Percentiles rank a stretch among this genome's conserved stretches.
phyloP scores from a whole-genome alignment of 2,329 filamentous ascomycete species.

The Endocalyx cinctus region DNA sequence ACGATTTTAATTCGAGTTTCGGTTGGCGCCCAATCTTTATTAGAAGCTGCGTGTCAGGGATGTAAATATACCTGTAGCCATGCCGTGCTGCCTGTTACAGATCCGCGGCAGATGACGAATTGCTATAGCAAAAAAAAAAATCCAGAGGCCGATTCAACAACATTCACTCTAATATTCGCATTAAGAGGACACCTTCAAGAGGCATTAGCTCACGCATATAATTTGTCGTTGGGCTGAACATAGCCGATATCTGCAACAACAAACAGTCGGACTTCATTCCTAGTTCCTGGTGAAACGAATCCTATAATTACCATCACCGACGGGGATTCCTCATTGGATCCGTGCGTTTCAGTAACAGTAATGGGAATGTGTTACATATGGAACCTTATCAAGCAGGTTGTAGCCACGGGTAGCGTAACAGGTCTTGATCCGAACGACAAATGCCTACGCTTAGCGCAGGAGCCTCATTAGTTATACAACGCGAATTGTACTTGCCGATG shows the following conservation, averaged over 20 bases:
- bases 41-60: slow-evolving; percentile 4
- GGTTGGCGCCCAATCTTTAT: slow-evolving; percentile 4
- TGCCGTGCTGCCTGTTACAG: slow-evolving; percentile 5
- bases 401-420: no score
- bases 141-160: not conserved
- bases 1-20: slow-evolving; percentile 3
- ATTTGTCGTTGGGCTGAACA: not conserved
- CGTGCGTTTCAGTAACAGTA: no score
- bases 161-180: slow-evolving; percentile 5
- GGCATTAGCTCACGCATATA: slow-evolving; percentile 3
- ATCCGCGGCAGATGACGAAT: slow-evolving; percentile 1
- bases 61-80: slow-evolving; percentile 4
- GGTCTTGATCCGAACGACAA: no score
- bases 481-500: not conserved
- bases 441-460: no score
- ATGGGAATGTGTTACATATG: no score
- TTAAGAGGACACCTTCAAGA: slow-evolving; percentile 2
- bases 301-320: no score
- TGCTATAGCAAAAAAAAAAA: not conserved
- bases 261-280: not conserved
- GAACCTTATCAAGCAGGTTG: no score
- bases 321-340: no score
- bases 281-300: no score
- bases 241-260: not conserved
- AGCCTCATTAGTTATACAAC: not conserved